Percentiles rank a stretch among this genome's conserved stretches.
These are phyloP conservation scores for Psilocybe subaeruginosa DNA, from an alignment of 768 basidiomycete genomes.

Conservation along the genomic window DNA sequence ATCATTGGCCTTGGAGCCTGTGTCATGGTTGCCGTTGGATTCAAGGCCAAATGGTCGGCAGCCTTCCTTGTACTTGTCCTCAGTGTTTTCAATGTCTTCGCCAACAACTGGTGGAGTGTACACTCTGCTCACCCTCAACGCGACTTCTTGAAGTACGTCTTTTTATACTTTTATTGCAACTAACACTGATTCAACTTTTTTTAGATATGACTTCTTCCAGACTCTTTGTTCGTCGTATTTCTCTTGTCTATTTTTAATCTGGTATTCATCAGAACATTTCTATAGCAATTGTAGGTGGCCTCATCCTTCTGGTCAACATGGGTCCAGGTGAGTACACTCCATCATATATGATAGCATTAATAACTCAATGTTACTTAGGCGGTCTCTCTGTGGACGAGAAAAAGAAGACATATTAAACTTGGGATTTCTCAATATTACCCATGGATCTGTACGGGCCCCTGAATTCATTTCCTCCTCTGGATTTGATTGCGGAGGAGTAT, in stretches of 20 bases:
- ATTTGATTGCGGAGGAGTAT: slow-evolving; percentile 10
- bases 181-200: slow-evolving; percentile 23
- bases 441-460: slow-evolving; percentile 14
- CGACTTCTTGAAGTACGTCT: slow-evolving; percentile 92
- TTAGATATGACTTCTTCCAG: slow-evolving; percentile 98
- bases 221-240: slow-evolving; percentile 65
- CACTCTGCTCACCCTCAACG: slow-evolving; percentile 91
- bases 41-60: slow-evolving; percentile 99
- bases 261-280: slow-evolving; percentile 7
- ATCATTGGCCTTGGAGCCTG: slow-evolving; percentile 91
- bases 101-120: slow-evolving; percentile 99
- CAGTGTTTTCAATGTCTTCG: slow-evolving; percentile 95
- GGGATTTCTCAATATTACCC: slow-evolving; percentile 7
- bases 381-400: slow-evolving; percentile 98
- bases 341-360: neutral
- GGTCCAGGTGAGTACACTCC: slow-evolving; percentile 72
- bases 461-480: slow-evolving; percentile 15
- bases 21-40: slow-evolving; percentile 95
- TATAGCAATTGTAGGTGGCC: slow-evolving; percentile 90
- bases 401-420: slow-evolving; percentile 85
- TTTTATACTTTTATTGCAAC: neutral
- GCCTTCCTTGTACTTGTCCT: slow-evolving; percentile 91
- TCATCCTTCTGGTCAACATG: slow-evolving; percentile 97
- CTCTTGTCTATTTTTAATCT: neutral
- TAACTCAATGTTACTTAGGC: slow-evolving; percentile 45